phyloP scores from a whole-genome alignment of 352 stramenopile genomes.

The Globisporangium ultimum region DNA sequence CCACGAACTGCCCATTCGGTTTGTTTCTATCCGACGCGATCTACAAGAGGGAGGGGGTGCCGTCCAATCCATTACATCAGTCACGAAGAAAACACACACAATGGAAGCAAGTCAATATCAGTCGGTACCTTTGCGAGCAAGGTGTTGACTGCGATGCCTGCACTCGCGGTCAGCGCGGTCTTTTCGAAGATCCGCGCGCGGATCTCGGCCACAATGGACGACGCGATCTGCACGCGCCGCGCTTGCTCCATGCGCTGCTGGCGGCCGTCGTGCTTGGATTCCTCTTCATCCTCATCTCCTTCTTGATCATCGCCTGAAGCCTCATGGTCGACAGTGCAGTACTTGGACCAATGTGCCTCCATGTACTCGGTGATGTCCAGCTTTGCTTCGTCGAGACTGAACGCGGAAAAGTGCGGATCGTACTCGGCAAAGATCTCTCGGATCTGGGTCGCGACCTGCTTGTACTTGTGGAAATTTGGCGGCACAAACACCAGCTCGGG shows the following conservation, averaged over 20 bases:
- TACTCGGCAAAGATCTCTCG: conserved; percentile 89
- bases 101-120: neutral
- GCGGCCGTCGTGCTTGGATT: neutral
- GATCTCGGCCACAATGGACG: conserved; percentile 80
- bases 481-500: conserved; percentile 91
- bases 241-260: neutral
- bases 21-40: conserved; percentile 97
- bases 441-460: conserved; percentile 65
- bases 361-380: conserved; percentile 93
- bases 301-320: conserved; percentile 12
- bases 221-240: conserved; percentile 34
- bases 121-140: conserved; percentile 90
- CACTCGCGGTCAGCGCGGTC: conserved; percentile 94
- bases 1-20: conserved; percentile 93
- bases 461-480: conserved; percentile 92
- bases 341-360: conserved; percentile 47
- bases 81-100: neutral
- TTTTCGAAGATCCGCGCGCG: conserved; percentile 69
- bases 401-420: conserved; percentile 89
- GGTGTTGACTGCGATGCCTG: conserved; percentile 90
- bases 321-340: conserved; percentile 18
- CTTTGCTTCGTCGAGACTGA: conserved; percentile 94
- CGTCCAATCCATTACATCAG: neutral
- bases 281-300: neutral
- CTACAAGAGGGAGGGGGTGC: conserved; percentile 17